Base-by-base conservation (phyloP, 108 stramenopile species). In the Skeletonema potamos region DNA sequence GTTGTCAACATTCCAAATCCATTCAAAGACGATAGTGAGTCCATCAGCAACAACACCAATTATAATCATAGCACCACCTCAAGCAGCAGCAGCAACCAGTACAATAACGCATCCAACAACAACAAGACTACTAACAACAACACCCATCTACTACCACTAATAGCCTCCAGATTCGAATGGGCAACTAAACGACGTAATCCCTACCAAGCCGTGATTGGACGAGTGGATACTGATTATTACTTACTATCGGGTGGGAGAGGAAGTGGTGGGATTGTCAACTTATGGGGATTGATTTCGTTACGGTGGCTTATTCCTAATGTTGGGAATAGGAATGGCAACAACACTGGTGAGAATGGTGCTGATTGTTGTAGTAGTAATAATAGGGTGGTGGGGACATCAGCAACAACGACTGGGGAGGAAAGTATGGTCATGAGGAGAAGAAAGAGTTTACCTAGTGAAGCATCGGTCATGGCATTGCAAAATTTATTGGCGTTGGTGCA, bases 111-210 rank as follows among this genome's bases (percentile, higher is more conserved):
- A n/a, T 15, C n/a, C 39, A 41, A n/a, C 39, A 41, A 41, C 15
- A 0, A 41, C 15, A 41, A 41, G 1, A 12, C 2, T 15, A 8
- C 13, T 15, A 41, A 41, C 39, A 41, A 41, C 34, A 36, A 8
- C 34, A 36, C 8, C 10, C 15, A 41, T 3, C 15, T 70, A 24
- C 56, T 77, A 8, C 76, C 76, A 6, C 58, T 26, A 59, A 59
- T 77, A 18, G 62, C 76, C 33, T 68, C 76, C 4, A 70, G 64
- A 29, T 68, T 77, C 26, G 37, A 62, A 60, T 77, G 68, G 62
- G 69, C 69, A 22, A 77, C 54, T 36, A 62, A 27, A 5, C 22
- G 36, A 41, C 59, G 68, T 48, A 69, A 68, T 30, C 68, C 76
- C 10, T 70, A 66, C 41, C 65, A 66, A 36, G 65, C 68, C 10